Evolutionary conservation across 2,329 filamentous ascomycete species (phyloP), one percentile per base, ranked within the genome.

Genomic region (Calycina herbarum): DNA sequence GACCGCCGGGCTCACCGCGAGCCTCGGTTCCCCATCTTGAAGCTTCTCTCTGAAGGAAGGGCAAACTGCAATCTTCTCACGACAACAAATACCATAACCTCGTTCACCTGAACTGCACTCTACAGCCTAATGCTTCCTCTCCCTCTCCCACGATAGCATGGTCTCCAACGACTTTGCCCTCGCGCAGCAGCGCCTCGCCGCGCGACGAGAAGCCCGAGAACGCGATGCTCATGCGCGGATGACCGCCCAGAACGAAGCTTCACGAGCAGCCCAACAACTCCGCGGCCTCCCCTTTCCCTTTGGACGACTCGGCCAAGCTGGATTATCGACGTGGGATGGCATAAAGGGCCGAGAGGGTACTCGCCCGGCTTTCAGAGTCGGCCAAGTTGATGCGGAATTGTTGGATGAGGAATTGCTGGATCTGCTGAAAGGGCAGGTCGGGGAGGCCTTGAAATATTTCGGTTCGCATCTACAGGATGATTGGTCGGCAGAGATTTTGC

Each of bases 341-440:
- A 80, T 94, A 54, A 86, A 86, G 48, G 89, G 90, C 5, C 87
- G 91, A 67, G 89, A 93, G 75, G 92, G 93, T 57, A 94, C 91
- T 29, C 83, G 88, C 17, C 94, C 95, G 5, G 89, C 92, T 11
- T 97, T 97, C 77, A 89, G 95, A 63, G 95, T 99, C 33, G 93
- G 94, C 33, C 95, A 99, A 79, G 92, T 98, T 56, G 95, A 99
- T 78, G 93, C 95, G 45, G 95, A 98, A 78, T 82, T 99, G 60
- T 84, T 99, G 20, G 95, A 99, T 77, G 93, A 97, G 75, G 95
- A 98, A 80, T 83, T 99, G 57, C 83, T 98, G 29, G 86, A 87
- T n/a, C 83, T 98, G 70, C 82, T 99, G 66, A 93, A 91, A 75
- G 87, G 85, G 5, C 94, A 99, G 78, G 92, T 95, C 38, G 90